These are phyloP conservation scores for Somion occarium DNA, from an alignment of 1,284 basidiomycete species.

Conservation along the genomic window DNA sequence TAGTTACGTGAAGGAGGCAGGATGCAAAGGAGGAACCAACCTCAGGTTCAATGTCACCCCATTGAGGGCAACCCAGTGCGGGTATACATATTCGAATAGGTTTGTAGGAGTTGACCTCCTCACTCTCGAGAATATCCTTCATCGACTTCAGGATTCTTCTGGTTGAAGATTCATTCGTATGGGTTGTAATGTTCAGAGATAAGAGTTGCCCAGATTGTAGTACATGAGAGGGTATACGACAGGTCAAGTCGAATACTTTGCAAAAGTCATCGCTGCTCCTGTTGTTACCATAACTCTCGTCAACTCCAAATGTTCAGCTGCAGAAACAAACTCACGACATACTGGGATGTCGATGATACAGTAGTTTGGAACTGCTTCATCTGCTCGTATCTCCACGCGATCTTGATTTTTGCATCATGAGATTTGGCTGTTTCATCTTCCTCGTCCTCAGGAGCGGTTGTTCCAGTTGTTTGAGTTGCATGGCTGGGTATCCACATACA, in stretches of 20 bases:
- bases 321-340: slow-evolving; percentile 37
- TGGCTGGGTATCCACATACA: slow-evolving; percentile 73
- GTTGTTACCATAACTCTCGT: slow-evolving; percentile 14
- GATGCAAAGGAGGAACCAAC: slow-evolving; percentile 34
- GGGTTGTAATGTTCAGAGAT: slow-evolving; percentile 2
- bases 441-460: slow-evolving; percentile 24
- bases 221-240: slow-evolving; percentile 40
- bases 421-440: slow-evolving; percentile 28
- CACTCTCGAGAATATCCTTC: slow-evolving; percentile 11
- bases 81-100: slow-evolving; percentile 66
- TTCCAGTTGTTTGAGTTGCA: slow-evolving; percentile 5
- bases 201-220: slow-evolving; percentile 30
- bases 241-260: slow-evolving; percentile 68
- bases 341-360: slow-evolving; percentile 45
- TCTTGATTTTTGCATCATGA: slow-evolving; percentile 63
- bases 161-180: slow-evolving; percentile 5
- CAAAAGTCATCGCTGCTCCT: slow-evolving; percentile 63
- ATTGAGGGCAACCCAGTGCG: slow-evolving; percentile 64
- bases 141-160: slow-evolving; percentile 16
- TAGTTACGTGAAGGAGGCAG: not conserved
- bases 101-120: slow-evolving; percentile 16
- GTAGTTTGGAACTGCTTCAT: slow-evolving; percentile 93
- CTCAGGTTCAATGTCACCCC: slow-evolving; percentile 57
- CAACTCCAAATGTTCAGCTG: slow-evolving; percentile 12
- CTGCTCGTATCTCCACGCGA: slow-evolving; percentile 94